Base-by-base conservation (phyloP, 2,329 filamentous ascomycete species). In the Aureobasidium melanogenum region DNA sequence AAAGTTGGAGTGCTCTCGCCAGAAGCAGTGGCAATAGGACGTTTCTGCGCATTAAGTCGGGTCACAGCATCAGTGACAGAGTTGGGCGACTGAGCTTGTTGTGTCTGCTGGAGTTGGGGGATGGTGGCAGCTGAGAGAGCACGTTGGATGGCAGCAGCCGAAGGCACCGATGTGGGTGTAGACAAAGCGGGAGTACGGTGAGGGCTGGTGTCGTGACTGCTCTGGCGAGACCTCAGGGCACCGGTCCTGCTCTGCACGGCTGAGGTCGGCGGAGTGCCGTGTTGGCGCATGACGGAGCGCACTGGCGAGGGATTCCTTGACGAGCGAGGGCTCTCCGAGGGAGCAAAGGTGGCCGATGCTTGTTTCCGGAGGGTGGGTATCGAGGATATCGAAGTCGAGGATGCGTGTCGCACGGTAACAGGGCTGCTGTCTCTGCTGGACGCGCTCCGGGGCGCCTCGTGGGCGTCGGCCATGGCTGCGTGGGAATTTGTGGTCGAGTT, bases 81-180 rank as follows among this genome's bases (percentile, higher is more conserved):
- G 36, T 66, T 81, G 52, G 79, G 74, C 5, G 56, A 48, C 15
- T 38, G 30, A 10, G 39, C 14, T 10, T 39, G 44, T 22, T 47
- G 38, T 3, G 52, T 10, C 26, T 56, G 52, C 47, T 83, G 82
- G 38, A 93, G 77, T 56, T 83, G 81, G 8, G 89, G 87, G 52
- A 85, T 87, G 65, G 79, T 85, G 38, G 85, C 78, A 39, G 88
- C 82, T 17, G 88, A 88, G 52, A 93, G 77, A 63, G 85, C 83
- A 71, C 86, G 83, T 72, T 88, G 82, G 62, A 86, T 79, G 22
- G 86, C 79, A 26, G 84, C 80, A 28, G 85, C 81, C 55, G 85
- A 84, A 38, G 85, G 81, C 60, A 82, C 77, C 61, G 72, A 72
- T 52, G 70, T 69, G 24, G 71, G 64, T 50, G 64, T 69, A 10